Percentiles rank a stretch among this genome's conserved stretches.
Evolutionary conservation across 1,284 basidiomycete genomes (phyloP).

Genomic region (Pseudozyma hubeiensis): DNA sequence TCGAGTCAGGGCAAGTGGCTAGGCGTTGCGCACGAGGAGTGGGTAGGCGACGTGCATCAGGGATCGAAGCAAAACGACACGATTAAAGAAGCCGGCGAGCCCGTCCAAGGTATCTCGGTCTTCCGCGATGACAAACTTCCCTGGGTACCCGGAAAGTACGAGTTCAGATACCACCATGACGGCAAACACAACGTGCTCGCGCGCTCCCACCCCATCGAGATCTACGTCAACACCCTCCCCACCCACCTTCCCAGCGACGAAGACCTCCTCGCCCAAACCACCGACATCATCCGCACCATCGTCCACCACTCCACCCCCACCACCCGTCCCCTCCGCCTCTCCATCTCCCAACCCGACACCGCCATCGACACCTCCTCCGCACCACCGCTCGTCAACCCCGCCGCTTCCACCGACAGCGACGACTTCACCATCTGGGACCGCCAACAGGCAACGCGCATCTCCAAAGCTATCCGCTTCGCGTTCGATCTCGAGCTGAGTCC

Average conservation of each 20-base stretch:
- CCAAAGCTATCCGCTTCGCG: conserved; percentile 79
- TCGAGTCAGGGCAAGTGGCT: conserved; percentile 91
- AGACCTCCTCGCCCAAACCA: conserved; percentile 72
- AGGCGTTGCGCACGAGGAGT: conserved; percentile 89
- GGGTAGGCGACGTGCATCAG: conserved; percentile 80
- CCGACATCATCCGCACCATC: conserved; percentile 75
- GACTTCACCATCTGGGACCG: conserved; percentile 95
- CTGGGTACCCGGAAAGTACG: conserved; percentile 87
- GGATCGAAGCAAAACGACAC: conserved; percentile 5
- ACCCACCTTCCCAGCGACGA: conserved; percentile 68
- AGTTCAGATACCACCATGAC: conserved; percentile 75
- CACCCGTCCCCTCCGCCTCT: conserved; percentile 17
- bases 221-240: conserved; percentile 80
- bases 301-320: conserved; percentile 71
- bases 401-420: conserved; percentile 76
- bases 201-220: conserved; percentile 83
- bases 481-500: conserved; percentile 88
- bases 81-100: not conserved
- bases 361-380: not conserved
- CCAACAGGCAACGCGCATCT: conserved; percentile 87
- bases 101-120: conserved; percentile 22
- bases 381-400: conserved; percentile 1
- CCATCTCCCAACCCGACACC: conserved; percentile 16
- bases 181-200: conserved; percentile 95
- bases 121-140: conserved; percentile 74